These are phyloP conservation scores for Curvularia sp. DNA, from an alignment of 2,329 filamentous ascomycete genomes.

Conservation along the genomic window DNA sequence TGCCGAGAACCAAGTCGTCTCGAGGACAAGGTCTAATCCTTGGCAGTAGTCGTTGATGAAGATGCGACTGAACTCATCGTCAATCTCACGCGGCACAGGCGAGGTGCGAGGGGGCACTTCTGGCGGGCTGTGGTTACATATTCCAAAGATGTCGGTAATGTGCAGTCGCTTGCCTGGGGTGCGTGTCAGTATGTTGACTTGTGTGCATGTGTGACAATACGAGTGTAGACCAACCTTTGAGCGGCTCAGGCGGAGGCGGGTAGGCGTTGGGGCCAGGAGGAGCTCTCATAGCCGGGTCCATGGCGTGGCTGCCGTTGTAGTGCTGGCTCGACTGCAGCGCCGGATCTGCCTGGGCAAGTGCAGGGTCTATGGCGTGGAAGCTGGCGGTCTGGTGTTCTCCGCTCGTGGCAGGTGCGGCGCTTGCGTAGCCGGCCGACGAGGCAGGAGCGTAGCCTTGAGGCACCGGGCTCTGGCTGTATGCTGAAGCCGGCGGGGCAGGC, in stretches of 20 bases:
- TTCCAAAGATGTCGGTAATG: conserved; percentile 46
- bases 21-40: conserved; percentile 54
- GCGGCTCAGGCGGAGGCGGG: conserved; percentile 26
- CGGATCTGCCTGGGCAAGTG: conserved; percentile 59
- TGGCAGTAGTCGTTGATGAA: conserved; percentile 47
- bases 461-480: conserved; percentile 49
- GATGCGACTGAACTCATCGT: conserved; percentile 45
- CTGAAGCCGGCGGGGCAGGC: conserved; percentile 43
- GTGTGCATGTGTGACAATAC: neutral
- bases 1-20: conserved; percentile 80
- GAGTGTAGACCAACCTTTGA: conserved; percentile 39
- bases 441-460: conserved; percentile 56
- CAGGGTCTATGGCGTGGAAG: conserved; percentile 69
- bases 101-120: conserved; percentile 42
- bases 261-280: conserved; percentile 29
- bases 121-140: conserved; percentile 47
- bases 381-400: conserved; percentile 59
- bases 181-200: conserved; percentile 15
- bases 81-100: conserved; percentile 39
- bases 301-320: conserved; percentile 45
- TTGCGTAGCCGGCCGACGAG: conserved; percentile 53
- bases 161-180: conserved; percentile 46
- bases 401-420: conserved; percentile 42
- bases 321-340: conserved; percentile 41
- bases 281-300: conserved; percentile 44